Evolutionary conservation across 208 protist species (phyloP).

Genomic region (Herpetomonas samuelpessoai): DNA sequence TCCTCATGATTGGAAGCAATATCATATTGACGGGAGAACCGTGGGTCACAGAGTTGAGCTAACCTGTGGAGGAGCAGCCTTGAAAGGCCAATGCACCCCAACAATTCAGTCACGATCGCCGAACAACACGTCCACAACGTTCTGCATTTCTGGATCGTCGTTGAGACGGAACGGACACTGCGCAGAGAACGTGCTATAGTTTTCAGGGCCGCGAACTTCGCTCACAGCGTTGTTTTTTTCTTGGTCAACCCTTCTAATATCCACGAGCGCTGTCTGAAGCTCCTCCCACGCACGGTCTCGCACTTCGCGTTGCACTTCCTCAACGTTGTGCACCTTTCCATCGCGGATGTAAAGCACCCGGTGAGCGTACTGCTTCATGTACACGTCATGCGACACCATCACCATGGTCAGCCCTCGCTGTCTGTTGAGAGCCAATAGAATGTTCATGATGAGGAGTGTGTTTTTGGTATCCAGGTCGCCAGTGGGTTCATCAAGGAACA

Average conservation of each 20-base stretch:
- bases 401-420: slow-evolving; percentile 91
- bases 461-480: slow-evolving; percentile 97
- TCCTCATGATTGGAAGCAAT: too few species aligned
- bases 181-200: slow-evolving; percentile 62
- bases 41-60: neutral
- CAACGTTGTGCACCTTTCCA: slow-evolving; percentile 85
- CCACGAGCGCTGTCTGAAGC: slow-evolving; percentile 23
- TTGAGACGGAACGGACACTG: slow-evolving; percentile 50
- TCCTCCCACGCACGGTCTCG: slow-evolving; percentile 41
- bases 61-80: neutral
- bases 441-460: slow-evolving; percentile 93
- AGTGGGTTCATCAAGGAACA: slow-evolving; percentile 96
- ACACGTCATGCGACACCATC: slow-evolving; percentile 98
- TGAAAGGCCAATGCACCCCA: neutral
- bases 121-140: slow-evolving; percentile 61
- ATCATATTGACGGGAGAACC: too few species aligned
- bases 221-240: slow-evolving; percentile 15
- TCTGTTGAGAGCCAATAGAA: slow-evolving; percentile 91
- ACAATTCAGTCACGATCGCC: slow-evolving; percentile 9
- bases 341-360: slow-evolving; percentile 94
- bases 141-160: slow-evolving; percentile 64
- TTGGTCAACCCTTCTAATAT: slow-evolving; percentile 4
- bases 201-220: slow-evolving; percentile 30
- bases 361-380: slow-evolving; percentile 93
- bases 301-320: slow-evolving; percentile 38